Evolutionary conservation across 2,329 filamentous ascomycete genomes (phyloP).

Genomic region (Scedosporium dehoogii): DNA sequence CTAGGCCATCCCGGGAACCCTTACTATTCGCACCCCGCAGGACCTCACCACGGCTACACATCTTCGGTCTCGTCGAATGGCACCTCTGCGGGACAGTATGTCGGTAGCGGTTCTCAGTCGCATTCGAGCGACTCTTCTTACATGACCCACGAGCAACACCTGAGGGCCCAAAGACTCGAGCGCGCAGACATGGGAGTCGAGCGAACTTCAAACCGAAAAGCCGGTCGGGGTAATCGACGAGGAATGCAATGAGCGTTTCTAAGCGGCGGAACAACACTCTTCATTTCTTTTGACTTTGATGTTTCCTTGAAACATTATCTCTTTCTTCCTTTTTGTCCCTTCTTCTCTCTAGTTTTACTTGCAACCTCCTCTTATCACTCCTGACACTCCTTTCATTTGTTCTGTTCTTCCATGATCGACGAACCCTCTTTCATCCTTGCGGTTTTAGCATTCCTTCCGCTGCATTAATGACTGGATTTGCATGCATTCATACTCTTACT

Average conservation of each 20-base stretch:
- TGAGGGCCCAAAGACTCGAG: conserved; percentile 17
- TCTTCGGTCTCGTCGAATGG: conserved; percentile 42
- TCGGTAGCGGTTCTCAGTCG: not conserved
- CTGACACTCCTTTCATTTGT: not conserved
- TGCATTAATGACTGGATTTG: not conserved
- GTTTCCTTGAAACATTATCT: not conserved
- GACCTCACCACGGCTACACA: conserved; percentile 34
- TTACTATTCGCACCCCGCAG: conserved; percentile 16
- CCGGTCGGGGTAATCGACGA: conserved; percentile 4
- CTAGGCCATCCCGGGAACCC: conserved; percentile 8
- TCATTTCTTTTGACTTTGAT: not conserved
- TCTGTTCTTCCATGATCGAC: conserved; percentile 2
- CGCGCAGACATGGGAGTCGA: conserved; percentile 54
- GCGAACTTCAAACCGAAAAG: conserved; percentile 42
- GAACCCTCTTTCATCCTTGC: conserved; percentile 1
- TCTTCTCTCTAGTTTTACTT: too few species aligned
- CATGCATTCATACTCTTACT: not conserved
- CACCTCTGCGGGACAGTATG: conserved; percentile 15
- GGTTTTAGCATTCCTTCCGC: conserved; percentile 11
- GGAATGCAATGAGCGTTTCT: conserved; percentile 12
- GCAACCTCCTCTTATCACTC: too few species aligned
- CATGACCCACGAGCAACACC: conserved; percentile 15
- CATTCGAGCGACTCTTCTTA: conserved; percentile 7
- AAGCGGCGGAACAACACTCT: not conserved
- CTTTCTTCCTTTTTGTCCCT: not conserved